Conservation (phyloP, 768 basidiomycete genomes). For the Boletus subparvulus region DNA sequence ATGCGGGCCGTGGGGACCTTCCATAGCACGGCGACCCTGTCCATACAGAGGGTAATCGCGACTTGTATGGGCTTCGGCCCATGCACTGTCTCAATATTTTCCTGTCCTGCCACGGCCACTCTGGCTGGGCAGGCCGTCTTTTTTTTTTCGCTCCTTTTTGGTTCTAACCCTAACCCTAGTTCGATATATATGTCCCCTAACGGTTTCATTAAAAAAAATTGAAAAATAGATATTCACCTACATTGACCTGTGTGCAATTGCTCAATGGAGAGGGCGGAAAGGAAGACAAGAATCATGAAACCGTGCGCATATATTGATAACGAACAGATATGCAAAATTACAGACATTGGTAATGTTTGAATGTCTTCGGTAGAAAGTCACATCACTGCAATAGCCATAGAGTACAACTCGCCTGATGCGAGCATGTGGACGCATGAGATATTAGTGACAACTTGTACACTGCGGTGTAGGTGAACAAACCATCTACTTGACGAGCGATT, state of each 20-base stretch:
- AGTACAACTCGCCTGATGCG: slow-evolving; percentile 7
- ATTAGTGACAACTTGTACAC: slow-evolving; percentile 1
- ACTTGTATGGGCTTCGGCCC: slow-evolving; percentile 63
- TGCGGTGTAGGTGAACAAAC: slow-evolving; percentile 2
- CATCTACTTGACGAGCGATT: slow-evolving; percentile 6
- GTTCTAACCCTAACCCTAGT: slow-evolving; percentile 42
- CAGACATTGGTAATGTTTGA: not conserved
- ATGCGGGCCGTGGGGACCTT: slow-evolving; percentile 54
- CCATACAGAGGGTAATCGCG: slow-evolving; percentile 43
- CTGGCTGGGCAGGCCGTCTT: slow-evolving; percentile 37
- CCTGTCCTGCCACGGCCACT: slow-evolving; percentile 63
- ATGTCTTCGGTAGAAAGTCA: not conserved
- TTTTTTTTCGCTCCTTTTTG: slow-evolving; percentile 11
- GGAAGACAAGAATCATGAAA: not conserved
- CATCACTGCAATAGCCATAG: not conserved
- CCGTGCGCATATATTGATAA: not conserved
- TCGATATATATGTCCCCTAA: no score
- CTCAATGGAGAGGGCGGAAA: not conserved
- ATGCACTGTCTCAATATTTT: slow-evolving; percentile 83
- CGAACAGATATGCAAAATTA: not conserved
- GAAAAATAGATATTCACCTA: no score
- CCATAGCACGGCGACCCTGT: slow-evolving; percentile 59
- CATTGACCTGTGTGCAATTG: no score
- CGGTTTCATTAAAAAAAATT: no score
- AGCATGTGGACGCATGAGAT: not conserved